Base-by-base conservation (phyloP, 306 rosid genomes). In the Casuarina cunninghamiana region DNA sequence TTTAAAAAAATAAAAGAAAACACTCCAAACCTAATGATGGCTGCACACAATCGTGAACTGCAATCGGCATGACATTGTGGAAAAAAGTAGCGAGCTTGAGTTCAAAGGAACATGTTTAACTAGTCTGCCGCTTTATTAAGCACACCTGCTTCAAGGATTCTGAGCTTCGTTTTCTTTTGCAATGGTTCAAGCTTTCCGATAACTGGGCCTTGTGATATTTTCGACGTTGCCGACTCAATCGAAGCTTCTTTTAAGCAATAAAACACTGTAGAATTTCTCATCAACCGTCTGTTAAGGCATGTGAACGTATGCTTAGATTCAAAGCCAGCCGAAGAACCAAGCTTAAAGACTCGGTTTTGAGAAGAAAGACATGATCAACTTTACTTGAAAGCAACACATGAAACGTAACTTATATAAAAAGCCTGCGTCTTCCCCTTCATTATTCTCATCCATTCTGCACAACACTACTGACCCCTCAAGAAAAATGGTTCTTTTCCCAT, bases 311-410 rank as follows among this genome's bases (percentile, higher is more conserved):
- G 81, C 89, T 83, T 84, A 50, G 75, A 79, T 67, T 81, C 79
- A 79, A 89, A 84, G 93, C 6, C 70, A 83, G 6, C 16, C 37
- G 39, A 74, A 80, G 69, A 78, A 80, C 83, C 77, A 78, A 72
- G 75, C 89, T 90, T 90, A 74, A 87, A 90, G 90, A 53, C 86
- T 86, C 79, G 57, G 78, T 44, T 75, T 72, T 16, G 35, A 54
- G 2, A 3, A 4, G 62, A n/a, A 15, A 12, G 51, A 74, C 74
- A 68, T 41, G 35, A 75, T 51, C 71, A 78, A 69, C 91, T 84
- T 88, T 43, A 80, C 96, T 91, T 87, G 48, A 78, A 89, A 89
- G 91, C 84, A 79, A 80, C 77, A 76, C 53, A 67, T 43, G 51
- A 61, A 61, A 55, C 76, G 70, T 69, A 74, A 83, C 76, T 83